Evolutionary conservation across 768 basidiomycete species (phyloP).

Genomic region (Chalciporus pseudorubinellus): DNA sequence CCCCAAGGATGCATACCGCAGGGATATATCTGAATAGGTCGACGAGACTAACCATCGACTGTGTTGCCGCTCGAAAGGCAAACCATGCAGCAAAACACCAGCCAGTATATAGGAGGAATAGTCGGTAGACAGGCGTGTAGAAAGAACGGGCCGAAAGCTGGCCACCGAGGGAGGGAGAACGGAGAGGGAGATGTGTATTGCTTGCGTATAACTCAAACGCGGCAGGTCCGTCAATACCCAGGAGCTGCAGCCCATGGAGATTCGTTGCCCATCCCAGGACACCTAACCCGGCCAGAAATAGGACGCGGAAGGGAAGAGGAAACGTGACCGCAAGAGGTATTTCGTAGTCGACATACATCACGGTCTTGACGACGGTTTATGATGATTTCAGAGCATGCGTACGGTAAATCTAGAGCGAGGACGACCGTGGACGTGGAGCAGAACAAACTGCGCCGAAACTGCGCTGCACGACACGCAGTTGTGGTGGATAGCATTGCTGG

Average conservation of each 20-base stretch:
- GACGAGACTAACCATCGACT: conserved; percentile 55
- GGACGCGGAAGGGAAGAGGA: conserved; percentile 90
- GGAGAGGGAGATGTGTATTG: conserved; percentile 17
- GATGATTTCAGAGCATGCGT: conserved; percentile 7
- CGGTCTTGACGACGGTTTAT: neutral
- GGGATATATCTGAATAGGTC: conserved; percentile 80
- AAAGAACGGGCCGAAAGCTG: conserved; percentile 35
- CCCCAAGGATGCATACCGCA: conserved; percentile 57
- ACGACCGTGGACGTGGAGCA: neutral
- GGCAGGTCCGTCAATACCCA: conserved; percentile 70
- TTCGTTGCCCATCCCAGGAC: conserved; percentile 92
- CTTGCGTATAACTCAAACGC: conserved; percentile 59
- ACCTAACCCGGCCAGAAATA: conserved; percentile 74
- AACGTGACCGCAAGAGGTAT: conserved; percentile 55
- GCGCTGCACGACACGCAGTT: neutral
- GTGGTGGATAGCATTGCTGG: neutral
- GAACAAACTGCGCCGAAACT: neutral
- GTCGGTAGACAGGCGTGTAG: conserved; percentile 63
- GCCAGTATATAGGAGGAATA: conserved; percentile 57
- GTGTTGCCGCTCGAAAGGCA: conserved; percentile 59
- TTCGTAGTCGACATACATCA: conserved; percentile 40
- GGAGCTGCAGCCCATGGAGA: conserved; percentile 73
- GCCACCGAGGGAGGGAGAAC: conserved; percentile 17
- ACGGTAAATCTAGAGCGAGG: neutral
- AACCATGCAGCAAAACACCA: conserved; percentile 71